phyloP scores from a whole-genome alignment of 129 eudicot genomes.

The Logfia minima region DNA sequence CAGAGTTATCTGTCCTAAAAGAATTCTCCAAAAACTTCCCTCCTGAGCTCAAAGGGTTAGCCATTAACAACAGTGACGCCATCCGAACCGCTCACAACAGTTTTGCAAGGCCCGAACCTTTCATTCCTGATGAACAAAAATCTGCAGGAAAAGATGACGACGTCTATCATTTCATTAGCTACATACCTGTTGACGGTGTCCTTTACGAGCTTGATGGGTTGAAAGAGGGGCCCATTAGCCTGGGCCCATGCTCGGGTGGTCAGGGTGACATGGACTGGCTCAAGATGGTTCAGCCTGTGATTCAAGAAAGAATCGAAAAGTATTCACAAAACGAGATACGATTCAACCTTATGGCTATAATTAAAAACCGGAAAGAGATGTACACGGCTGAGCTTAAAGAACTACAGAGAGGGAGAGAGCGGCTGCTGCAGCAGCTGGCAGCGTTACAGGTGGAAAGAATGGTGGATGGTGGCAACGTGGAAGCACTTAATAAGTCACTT shows the following conservation, averaged over 20 bases:
- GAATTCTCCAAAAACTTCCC: conserved; percentile 92
- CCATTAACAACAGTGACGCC: conserved; percentile 96
- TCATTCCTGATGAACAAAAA: conserved; percentile 84
- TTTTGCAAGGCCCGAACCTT: conserved; percentile 97
- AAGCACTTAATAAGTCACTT: conserved; percentile 57
- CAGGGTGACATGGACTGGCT: conserved; percentile 83
- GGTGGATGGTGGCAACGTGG: conserved; percentile 55
- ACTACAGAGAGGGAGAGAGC: conserved; percentile 76
- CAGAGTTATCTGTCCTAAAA: conserved; percentile 71
- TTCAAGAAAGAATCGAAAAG: conserved; percentile 86
- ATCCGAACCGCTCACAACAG: conserved; percentile 96
- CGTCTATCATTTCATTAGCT: conserved; percentile 95
- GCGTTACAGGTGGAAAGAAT: conserved; percentile 55
- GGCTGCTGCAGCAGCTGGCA: conserved; percentile 70
- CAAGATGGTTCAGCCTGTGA: conserved; percentile 73
- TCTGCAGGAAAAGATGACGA: conserved; percentile 84
- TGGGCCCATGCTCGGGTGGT: conserved; percentile 79
- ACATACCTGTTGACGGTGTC: conserved; percentile 87
- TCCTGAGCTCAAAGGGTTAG: conserved; percentile 89
- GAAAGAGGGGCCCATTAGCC: conserved; percentile 92
- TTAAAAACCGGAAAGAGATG: conserved; percentile 90
- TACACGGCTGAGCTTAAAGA: conserved; percentile 88
- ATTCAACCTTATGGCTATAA: conserved; percentile 77
- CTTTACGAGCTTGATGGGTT: conserved; percentile 97
- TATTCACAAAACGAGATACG: conserved; percentile 85